These are phyloP conservation scores for Neurospora sp. DNA, from an alignment of 495 filamentous ascomycete species.

Conservation along the genomic window DNA sequence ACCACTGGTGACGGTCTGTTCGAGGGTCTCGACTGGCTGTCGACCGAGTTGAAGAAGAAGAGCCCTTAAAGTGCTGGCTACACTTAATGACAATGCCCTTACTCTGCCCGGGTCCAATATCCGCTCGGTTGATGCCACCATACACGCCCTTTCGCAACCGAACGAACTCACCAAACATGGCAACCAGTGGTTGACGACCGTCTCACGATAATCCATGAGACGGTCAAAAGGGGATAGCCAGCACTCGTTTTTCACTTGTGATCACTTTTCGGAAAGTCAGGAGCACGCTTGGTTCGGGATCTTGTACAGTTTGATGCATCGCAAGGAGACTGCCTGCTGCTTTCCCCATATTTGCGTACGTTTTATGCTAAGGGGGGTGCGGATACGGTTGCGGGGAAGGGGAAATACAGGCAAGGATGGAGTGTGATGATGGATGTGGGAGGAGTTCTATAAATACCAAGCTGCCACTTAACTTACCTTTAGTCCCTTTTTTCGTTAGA, in stretches of 20 bases:
- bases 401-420: background rate
- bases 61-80: conserved; percentile 51
- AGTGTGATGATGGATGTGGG: background rate
- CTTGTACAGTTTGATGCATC: conserved; percentile 42
- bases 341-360: conserved; percentile 7
- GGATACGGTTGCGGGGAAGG: background rate
- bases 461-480: background rate
- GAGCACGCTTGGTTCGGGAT: conserved; percentile 36
- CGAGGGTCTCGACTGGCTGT: conserved; percentile 99
- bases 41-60: conserved; percentile 86
- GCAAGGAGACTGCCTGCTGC: conserved; percentile 23
- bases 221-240: conserved; percentile 13
- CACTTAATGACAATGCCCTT: conserved; percentile 13
- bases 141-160: conserved; percentile 35
- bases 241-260: conserved; percentile 25
- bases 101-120: conserved; percentile 24
- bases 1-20: conserved; percentile 99
- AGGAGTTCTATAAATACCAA: background rate
- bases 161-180: conserved; percentile 34
- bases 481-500: background rate
- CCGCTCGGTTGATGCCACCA: conserved; percentile 36
- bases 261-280: conserved; percentile 37
- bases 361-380: background rate
- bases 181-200: conserved; percentile 28
- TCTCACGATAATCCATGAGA: conserved; percentile 24